Conservation (phyloP, 2,329 filamentous ascomycete genomes). For the Calonectria naviculata region DNA sequence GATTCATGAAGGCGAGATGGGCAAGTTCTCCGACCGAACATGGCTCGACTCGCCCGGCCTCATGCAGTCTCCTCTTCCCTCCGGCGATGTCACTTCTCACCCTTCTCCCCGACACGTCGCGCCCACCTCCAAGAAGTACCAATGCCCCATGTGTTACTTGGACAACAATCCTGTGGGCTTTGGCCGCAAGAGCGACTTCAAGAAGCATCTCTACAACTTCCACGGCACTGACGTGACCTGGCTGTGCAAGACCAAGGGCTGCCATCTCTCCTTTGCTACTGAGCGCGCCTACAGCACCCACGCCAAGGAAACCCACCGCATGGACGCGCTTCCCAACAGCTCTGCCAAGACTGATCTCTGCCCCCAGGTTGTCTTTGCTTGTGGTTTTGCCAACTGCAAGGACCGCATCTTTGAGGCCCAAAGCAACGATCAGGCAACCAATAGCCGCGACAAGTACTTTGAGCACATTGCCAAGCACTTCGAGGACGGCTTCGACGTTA, state of each 20-base stretch:
- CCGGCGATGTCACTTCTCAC: slow-evolving; percentile 47
- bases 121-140: slow-evolving; percentile 54
- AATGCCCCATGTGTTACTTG: slow-evolving; percentile 59
- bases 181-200: slow-evolving; percentile 59
- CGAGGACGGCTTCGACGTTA: slow-evolving; percentile 54
- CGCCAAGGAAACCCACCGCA: slow-evolving; percentile 55
- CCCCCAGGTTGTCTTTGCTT: slow-evolving; percentile 57
- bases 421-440: slow-evolving; percentile 48
- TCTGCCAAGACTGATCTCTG: slow-evolving; percentile 54
- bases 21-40: slow-evolving; percentile 47
- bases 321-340: slow-evolving; percentile 54
- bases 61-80: slow-evolving; percentile 48
- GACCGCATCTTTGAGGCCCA: slow-evolving; percentile 55
- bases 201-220: slow-evolving; percentile 61
- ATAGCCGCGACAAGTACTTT: slow-evolving; percentile 56
- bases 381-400: slow-evolving; percentile 55
- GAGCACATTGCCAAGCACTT: slow-evolving; percentile 60
- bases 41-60: slow-evolving; percentile 54
- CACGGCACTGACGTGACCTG: slow-evolving; percentile 56
- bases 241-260: slow-evolving; percentile 55
- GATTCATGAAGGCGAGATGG: slow-evolving; percentile 48
- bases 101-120: slow-evolving; percentile 50
- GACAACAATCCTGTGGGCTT: slow-evolving; percentile 59
- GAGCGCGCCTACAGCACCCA: slow-evolving; percentile 58
- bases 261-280: slow-evolving; percentile 56